Percentiles rank a stretch among this genome's conserved stretches.
Conservation (phyloP, 441 rosid species). For the Populus trichocarpa region DNA sequence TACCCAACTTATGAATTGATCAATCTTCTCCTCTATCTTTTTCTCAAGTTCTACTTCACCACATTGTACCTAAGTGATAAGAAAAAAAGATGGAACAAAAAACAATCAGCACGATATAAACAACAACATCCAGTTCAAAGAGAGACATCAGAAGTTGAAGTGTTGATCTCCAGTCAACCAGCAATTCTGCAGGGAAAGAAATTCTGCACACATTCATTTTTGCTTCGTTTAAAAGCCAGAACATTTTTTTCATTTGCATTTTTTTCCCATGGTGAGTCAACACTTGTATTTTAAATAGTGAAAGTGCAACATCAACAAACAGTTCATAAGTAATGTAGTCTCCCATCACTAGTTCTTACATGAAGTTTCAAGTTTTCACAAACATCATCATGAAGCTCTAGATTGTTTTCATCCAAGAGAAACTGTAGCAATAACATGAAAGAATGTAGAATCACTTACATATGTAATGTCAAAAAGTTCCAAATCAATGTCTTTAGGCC, state of each 20-base stretch:
- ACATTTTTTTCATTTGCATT: background rate
- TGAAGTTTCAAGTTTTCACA: background rate
- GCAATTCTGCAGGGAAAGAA: background rate
- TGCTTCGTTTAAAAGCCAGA: background rate
- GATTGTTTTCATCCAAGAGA: background rate
- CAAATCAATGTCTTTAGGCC: conserved; percentile 87
- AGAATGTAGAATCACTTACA: conserved; percentile 39
- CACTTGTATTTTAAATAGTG: too few species aligned
- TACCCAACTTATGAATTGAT: conserved; percentile 83
- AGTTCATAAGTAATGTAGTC: background rate
- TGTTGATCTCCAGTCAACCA: background rate
- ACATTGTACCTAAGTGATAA: conserved; percentile 67
- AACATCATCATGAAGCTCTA: background rate
- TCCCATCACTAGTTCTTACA: background rate
- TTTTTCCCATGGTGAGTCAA: background rate
- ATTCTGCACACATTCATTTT: background rate
- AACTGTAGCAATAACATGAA: background rate
- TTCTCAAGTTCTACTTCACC: conserved; percentile 81
- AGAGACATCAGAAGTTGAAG: background rate
- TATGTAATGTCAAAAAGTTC: conserved; percentile 88
- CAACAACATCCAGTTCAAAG: background rate
- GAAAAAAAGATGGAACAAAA: background rate
- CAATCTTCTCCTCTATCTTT: conserved; percentile 92
- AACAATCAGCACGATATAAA: background rate
- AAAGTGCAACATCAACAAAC: background rate